Evolutionary conservation across 257 asterid genomes (phyloP).

Genomic region (Oldenlandia corymbosa): DNA sequence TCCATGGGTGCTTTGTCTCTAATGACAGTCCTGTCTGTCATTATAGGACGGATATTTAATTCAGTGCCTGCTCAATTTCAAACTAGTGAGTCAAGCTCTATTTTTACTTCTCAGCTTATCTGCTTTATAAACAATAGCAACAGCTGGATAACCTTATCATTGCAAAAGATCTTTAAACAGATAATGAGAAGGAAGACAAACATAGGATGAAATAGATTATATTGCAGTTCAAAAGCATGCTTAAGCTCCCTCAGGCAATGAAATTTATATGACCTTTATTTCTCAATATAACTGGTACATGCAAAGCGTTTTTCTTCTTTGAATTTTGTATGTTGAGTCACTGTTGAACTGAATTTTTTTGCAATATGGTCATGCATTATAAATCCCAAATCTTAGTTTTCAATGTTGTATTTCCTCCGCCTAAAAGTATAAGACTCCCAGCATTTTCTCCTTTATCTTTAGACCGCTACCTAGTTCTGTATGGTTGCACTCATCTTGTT

Average conservation of each 20-base stretch:
- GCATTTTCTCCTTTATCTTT: neutral
- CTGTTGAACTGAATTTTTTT: neutral
- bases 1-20: slow-evolving; percentile 96
- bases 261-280: neutral
- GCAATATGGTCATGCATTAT: no score
- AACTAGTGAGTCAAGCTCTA: slow-evolving; percentile 61
- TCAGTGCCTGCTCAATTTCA: slow-evolving; percentile 96
- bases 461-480: neutral
- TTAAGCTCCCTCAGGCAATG: neutral
- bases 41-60: slow-evolving; percentile 83
- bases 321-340: neutral
- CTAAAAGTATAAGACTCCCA: neutral
- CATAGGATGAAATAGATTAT: neutral
- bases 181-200: neutral
- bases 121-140: neutral
- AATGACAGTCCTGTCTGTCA: slow-evolving; percentile 79
- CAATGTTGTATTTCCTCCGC: neutral
- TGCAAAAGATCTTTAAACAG: neutral
- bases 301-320: neutral
- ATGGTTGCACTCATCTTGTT: slow-evolving; percentile 4
- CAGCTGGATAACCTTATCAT: neutral
- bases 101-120: neutral
- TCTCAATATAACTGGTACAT: neutral
- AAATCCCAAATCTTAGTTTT: neutral
- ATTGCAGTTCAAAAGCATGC: slow-evolving; percentile 1